Percentiles rank a stretch among this genome's conserved stretches.
Conservation (phyloP, 2,329 filamentous ascomycete species). For the Fusarium citri region DNA sequence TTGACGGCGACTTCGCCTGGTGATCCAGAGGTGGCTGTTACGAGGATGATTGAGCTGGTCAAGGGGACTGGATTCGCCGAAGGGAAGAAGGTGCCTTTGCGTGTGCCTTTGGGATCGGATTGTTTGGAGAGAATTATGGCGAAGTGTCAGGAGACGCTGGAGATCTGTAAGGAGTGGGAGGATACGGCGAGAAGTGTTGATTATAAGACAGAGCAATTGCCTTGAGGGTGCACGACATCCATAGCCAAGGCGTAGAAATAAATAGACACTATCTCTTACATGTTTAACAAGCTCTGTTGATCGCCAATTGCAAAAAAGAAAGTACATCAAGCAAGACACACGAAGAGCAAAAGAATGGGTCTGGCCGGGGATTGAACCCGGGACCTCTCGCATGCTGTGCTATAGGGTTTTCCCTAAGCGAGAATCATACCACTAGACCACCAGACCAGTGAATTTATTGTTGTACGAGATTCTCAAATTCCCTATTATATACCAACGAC, state of each 20-base stretch:
- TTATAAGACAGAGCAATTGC: not conserved
- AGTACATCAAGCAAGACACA: not conserved
- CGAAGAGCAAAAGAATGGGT: slow-evolving; percentile 47
- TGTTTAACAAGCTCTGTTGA: not conserved
- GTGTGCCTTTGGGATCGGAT: slow-evolving; percentile 65
- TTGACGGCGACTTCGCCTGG: slow-evolving; percentile 56
- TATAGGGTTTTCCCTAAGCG: slow-evolving; percentile 68
- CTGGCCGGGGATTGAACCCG: slow-evolving; percentile 61
- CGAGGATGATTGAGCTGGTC: slow-evolving; percentile 66
- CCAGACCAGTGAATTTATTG: slow-evolving; percentile 51
- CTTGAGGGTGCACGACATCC: not conserved
- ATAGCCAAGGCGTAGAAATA: not conserved
- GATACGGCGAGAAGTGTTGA: slow-evolving; percentile 62
- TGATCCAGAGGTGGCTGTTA: slow-evolving; percentile 62
- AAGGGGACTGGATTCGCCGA: slow-evolving; percentile 56
- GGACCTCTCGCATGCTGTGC: slow-evolving; percentile 58
- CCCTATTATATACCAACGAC: accelerated
- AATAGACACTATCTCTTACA: not conserved
- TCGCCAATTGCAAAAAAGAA: not conserved
- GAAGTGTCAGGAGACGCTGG: slow-evolving; percentile 62
- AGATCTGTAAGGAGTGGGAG: slow-evolving; percentile 63
- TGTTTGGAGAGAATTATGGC: slow-evolving; percentile 60
- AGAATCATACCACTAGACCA: slow-evolving; percentile 79
- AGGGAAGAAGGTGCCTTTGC: slow-evolving; percentile 55
- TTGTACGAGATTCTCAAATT: accelerated